These are phyloP conservation scores for Blastocystis sp. DNA, from an alignment of 352 stramenopile species.

Conservation along the genomic window DNA sequence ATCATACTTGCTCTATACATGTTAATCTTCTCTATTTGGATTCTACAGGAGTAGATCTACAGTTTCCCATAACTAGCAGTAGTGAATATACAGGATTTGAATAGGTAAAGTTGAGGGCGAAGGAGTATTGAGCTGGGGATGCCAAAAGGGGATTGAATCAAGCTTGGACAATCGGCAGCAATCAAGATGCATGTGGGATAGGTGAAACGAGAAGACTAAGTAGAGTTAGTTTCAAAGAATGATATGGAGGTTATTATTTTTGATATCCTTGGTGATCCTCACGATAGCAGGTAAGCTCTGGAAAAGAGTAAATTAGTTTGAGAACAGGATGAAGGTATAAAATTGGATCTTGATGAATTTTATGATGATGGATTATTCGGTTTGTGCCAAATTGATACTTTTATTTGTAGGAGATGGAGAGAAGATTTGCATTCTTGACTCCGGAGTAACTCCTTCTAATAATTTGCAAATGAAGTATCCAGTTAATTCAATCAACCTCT, in stretches of 20 bases:
- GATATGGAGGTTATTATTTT: not conserved
- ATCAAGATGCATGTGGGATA: too few relatives aligned
- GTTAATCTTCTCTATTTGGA: not conserved
- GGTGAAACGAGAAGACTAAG: not conserved
- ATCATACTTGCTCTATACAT: not conserved
- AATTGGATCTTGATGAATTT: not conserved
- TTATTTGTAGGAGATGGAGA: not conserved
- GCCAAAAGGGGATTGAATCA: too few relatives aligned
- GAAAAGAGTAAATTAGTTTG: not conserved
- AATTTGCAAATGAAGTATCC: too few relatives aligned
- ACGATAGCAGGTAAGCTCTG: not conserved
- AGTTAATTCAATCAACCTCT: not conserved
- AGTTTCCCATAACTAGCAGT: not conserved
- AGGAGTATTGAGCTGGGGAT: too few relatives aligned
- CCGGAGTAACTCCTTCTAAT: not conserved
- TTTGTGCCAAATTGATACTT: not conserved
- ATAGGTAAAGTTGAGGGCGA: too few relatives aligned
- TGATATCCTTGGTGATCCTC: not conserved
- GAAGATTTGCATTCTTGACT: not conserved
- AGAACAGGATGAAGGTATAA: not conserved
- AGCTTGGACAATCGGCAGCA: too few relatives aligned
- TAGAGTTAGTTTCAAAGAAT: not conserved
- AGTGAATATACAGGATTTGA: too few relatives aligned
- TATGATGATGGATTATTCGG: not conserved
- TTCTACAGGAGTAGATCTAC: not conserved